Conservation (phyloP, 2,329 filamentous ascomycete species). For the Aspergillus spinulosporus region DNA sequence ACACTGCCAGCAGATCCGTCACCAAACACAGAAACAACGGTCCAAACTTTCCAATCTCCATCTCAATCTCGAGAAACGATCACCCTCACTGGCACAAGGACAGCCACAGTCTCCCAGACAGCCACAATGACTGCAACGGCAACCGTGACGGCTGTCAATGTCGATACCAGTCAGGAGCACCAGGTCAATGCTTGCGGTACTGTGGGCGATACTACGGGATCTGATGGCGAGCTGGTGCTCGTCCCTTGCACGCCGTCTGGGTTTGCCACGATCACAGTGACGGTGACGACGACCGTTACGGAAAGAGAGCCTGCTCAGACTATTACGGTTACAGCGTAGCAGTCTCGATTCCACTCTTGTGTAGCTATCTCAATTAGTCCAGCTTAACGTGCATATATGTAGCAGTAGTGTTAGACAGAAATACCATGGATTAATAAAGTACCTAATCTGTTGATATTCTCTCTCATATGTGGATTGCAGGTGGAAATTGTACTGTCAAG, state of each 20-base stretch:
- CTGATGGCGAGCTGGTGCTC: slow-evolving; percentile 8
- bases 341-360: not conserved
- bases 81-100: not conserved
- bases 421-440: too few species aligned
- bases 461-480: too few species aligned
- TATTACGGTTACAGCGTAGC: slow-evolving; percentile 3
- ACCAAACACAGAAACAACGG: not conserved
- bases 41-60: not conserved
- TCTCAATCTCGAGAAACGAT: not conserved
- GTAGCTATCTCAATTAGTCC: not conserved
- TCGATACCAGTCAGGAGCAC: not conserved
- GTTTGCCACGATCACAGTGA: slow-evolving; percentile 20
- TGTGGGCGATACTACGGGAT: not conserved
- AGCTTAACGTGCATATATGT: not conserved
- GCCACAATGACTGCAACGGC: slow-evolving; percentile 1
- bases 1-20: not conserved
- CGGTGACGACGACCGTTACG: slow-evolving; percentile 17
- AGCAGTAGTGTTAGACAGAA: not conserved
- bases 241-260: slow-evolving; percentile 20
- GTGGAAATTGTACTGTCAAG: too few species aligned
- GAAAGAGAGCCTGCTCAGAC: slow-evolving; percentile 15
- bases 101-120: not conserved
- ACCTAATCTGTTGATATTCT: too few species aligned
- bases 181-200: not conserved
- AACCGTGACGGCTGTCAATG: not conserved